Evolutionary conservation across 176 grass and related monocot species (phyloP).

Genomic region (Alopecurus myosuroides): DNA sequence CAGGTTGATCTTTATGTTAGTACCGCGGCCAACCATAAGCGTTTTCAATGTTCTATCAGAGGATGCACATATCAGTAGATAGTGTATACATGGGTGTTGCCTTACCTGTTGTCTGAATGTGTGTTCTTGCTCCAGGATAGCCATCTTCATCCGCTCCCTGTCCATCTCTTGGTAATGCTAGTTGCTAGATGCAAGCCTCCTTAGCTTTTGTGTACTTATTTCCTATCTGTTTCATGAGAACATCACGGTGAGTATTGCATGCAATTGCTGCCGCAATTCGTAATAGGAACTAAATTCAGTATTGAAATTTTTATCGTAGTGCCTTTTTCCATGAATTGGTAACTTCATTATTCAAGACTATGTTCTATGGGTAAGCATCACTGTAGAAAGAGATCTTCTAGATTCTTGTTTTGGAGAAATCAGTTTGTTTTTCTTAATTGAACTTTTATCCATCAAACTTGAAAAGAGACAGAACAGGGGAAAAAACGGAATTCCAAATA

Average conservation of each 20-base stretch:
- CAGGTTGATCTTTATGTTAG: not conserved
- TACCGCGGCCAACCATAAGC: not conserved
- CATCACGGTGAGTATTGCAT: not conserved
- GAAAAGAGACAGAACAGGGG: not conserved
- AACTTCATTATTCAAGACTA: not conserved
- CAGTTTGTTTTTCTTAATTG: not conserved
- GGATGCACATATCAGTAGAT: not conserved
- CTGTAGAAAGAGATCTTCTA: not conserved
- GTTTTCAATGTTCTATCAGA: not conserved
- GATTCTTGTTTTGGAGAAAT: not conserved
- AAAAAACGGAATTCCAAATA: no score
- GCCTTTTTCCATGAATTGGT: not conserved
- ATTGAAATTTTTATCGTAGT: not conserved
- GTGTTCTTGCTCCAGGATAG: constrained; percentile 55
- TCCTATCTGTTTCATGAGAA: constrained; percentile 15
- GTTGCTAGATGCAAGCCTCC: not conserved
- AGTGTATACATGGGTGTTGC: not conserved
- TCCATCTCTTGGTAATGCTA: constrained; percentile 38
- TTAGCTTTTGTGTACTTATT: not conserved
- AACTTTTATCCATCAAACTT: not conserved
- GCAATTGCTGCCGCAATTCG: not conserved
- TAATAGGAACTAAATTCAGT: not conserved
- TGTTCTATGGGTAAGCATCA: not conserved
- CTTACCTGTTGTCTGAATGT: constrained; percentile 66
- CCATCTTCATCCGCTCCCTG: constrained; percentile 51